phyloP scores from a whole-genome alignment of 345 rosid genomes.

The Gossypium turneri region DNA sequence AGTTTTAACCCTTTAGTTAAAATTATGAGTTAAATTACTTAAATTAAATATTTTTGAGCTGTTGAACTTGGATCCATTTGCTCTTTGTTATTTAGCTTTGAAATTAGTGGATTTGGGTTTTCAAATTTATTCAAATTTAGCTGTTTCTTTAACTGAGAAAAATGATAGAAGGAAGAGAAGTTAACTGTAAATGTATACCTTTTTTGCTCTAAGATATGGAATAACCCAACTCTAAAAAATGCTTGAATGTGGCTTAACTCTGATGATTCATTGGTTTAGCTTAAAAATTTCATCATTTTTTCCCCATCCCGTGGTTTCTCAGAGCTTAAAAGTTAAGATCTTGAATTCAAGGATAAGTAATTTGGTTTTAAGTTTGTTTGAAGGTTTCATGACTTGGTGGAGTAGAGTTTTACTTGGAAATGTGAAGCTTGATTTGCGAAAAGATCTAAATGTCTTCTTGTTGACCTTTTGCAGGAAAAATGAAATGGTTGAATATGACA shows the following conservation, averaged over 20 bases:
- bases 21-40: slow-evolving; percentile 13
- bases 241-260: neutral
- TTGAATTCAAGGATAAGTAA: slow-evolving; percentile 9
- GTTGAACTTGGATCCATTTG: slow-evolving; percentile 34
- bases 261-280: neutral
- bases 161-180: slow-evolving; percentile 22
- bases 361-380: slow-evolving; percentile 2
- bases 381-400: slow-evolving; percentile 24
- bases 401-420: slow-evolving; percentile 10
- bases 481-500: slow-evolving; percentile 29
- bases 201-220: slow-evolving; percentile 6
- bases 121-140: slow-evolving; percentile 23
- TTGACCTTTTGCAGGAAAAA: slow-evolving; percentile 46
- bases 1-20: slow-evolving; percentile 10
- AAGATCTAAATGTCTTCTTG: slow-evolving; percentile 17
- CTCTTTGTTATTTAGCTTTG: slow-evolving; percentile 22
- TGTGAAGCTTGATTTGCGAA: slow-evolving; percentile 3
- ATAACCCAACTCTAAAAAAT: slow-evolving; percentile 18
- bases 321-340: slow-evolving; percentile 6
- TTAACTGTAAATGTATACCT: slow-evolving; percentile 5
- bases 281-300: neutral
- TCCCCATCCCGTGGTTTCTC: slow-evolving; percentile 2
- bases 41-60: slow-evolving; percentile 13
- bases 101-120: slow-evolving; percentile 21
- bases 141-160: slow-evolving; percentile 18